Conservation (phyloP, 140 eudicot species). For the Ambrosia hybrid region DNA sequence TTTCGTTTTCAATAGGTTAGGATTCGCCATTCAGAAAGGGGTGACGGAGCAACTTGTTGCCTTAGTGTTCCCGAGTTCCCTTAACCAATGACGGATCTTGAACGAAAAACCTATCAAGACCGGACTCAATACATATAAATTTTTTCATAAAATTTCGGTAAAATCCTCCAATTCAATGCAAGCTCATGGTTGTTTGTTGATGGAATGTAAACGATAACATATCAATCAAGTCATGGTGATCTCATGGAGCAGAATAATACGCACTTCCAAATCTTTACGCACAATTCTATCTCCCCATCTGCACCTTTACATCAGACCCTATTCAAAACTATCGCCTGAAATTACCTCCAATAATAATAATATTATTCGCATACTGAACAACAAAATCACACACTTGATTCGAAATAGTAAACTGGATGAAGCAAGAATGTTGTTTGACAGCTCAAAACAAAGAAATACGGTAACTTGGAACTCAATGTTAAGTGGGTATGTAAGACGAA, state of each 20-base stretch:
- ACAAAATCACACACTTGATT: constrained; percentile 44
- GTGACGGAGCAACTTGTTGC: no score
- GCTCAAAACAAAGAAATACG: constrained; percentile 41
- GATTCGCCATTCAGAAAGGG: no score
- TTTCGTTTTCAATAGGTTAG: no score
- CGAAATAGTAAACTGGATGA: constrained; percentile 45
- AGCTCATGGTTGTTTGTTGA: background rate
- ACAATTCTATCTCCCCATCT: constrained; percentile 20
- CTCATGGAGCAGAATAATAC: constrained; percentile 17
- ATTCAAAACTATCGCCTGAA: background rate
- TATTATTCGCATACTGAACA: constrained; percentile 34
- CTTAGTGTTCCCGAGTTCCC: no score
- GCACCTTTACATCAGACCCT: constrained; percentile 15
- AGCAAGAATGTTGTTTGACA: constrained; percentile 61
- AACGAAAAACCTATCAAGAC: no score
- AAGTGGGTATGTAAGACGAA: constrained; percentile 63
- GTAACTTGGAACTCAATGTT: constrained; percentile 86
- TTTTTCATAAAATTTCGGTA: no score
- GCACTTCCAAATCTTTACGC: constrained; percentile 1
- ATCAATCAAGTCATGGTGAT: constrained; percentile 23
- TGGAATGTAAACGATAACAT: constrained; percentile 16
- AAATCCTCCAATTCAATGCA: no score
- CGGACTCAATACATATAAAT: no score
- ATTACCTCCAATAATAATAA: constrained; percentile 4
- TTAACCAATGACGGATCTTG: no score